Conservation (phyloP, 257 asterid genomes). For the Nicotiana tabacum region DNA sequence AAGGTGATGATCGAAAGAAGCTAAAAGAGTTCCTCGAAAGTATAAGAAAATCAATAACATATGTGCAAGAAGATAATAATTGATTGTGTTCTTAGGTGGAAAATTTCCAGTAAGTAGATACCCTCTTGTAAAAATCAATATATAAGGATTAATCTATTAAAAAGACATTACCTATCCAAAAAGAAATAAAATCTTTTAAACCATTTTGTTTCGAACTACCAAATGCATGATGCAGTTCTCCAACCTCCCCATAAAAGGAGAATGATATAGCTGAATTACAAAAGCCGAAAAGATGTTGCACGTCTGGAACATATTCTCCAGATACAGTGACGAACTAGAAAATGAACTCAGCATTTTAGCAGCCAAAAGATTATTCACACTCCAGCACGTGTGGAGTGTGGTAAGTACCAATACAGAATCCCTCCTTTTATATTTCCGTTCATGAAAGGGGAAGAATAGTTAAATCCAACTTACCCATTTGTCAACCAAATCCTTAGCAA, state of each 20-base stretch:
- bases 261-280: neutral
- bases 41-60: neutral
- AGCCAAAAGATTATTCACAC: neutral
- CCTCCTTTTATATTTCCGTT: neutral
- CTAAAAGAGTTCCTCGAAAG: neutral
- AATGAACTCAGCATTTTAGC: conserved; percentile 4
- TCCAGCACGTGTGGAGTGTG: neutral
- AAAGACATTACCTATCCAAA: neutral
- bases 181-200: neutral
- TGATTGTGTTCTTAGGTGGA: neutral
- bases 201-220: neutral
- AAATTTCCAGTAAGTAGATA: neutral
- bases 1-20: neutral
- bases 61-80: neutral
- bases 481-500: conserved; percentile 95
- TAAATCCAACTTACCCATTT: conserved; percentile 67
- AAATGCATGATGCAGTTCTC: neutral
- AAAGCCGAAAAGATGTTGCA: neutral
- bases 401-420: neutral
- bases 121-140: neutral
- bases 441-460: neutral
- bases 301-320: neutral
- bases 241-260: neutral
- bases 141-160: neutral
- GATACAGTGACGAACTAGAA: neutral